Conservation (phyloP, 2,329 filamentous ascomycete species). For the Meredithiella fracta region DNA sequence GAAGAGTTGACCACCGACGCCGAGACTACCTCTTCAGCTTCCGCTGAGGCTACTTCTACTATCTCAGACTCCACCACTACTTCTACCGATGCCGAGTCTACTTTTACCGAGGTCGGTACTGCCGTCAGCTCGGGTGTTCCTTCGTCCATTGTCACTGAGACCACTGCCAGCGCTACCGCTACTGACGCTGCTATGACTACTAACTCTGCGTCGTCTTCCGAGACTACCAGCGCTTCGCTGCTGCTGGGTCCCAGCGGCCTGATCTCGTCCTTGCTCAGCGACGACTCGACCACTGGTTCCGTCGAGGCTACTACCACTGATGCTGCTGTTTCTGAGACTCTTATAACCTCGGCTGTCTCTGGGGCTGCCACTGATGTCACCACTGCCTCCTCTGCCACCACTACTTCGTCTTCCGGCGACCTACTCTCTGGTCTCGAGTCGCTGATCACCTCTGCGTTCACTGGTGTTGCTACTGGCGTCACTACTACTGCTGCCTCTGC, state of each 20-base stretch:
- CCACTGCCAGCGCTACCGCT: conserved; percentile 1
- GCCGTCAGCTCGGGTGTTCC: neutral
- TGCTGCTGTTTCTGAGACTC: conserved; percentile 1
- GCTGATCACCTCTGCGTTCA: conserved; percentile 7
- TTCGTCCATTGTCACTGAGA: neutral
- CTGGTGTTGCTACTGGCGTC: conserved; percentile 10
- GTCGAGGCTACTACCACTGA: neutral
- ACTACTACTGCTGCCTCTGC: neutral
- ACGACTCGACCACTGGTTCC: neutral
- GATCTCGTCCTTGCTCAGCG: conserved; percentile 17
- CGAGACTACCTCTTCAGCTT: neutral
- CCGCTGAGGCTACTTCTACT: neutral
- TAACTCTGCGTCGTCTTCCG: conserved; percentile 12
- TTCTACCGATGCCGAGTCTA: conserved; percentile 14
- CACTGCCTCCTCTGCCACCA: conserved; percentile 14
- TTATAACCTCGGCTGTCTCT: conserved; percentile 9
- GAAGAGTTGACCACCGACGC: too few species aligned
- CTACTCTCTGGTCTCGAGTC: conserved; percentile 2
- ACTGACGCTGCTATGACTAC: conserved; percentile 15
- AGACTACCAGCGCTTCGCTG: conserved; percentile 12
- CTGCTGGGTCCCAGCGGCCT: conserved; percentile 21
- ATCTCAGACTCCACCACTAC: neutral
- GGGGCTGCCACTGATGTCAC: conserved; percentile 9
- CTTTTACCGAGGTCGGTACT: neutral
- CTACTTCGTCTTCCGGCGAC: conserved; percentile 7